Percentiles rank a stretch among this genome's conserved stretches.
Evolutionary conservation across 495 filamentous ascomycete genomes (phyloP).

Genomic region (Penicillium paxilli): DNA sequence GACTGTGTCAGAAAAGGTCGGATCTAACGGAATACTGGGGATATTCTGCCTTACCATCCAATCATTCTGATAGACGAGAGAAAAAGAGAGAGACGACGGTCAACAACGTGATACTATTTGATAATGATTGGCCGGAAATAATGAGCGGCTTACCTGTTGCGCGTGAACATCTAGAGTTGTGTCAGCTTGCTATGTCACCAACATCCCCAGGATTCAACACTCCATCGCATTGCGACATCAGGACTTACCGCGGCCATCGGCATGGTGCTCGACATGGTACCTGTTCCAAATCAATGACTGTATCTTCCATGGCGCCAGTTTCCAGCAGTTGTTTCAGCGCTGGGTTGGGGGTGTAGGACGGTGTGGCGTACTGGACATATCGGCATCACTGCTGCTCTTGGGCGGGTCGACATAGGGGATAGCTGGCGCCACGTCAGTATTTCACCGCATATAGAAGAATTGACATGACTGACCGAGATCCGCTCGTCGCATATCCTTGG

Average conservation of each 20-base stretch:
- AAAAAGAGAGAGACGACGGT: slow-evolving; percentile 9
- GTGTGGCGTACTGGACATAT: slow-evolving; percentile 50
- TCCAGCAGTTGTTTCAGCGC: neutral
- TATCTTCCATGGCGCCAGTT: neutral
- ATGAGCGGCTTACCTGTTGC: slow-evolving; percentile 66
- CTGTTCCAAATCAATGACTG: slow-evolving; percentile 29
- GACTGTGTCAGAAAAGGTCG: slow-evolving; percentile 6
- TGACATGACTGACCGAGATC: slow-evolving; percentile 69
- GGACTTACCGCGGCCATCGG: slow-evolving; percentile 85
- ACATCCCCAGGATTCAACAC: neutral
- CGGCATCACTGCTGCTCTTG: slow-evolving; percentile 53
- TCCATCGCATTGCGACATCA: neutral
- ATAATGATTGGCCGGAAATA: neutral
- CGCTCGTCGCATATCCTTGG: slow-evolving; percentile 82
- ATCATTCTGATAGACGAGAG: slow-evolving; percentile 65
- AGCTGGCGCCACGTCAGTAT: slow-evolving; percentile 37
- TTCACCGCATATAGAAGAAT: neutral
- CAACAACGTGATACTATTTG: slow-evolving; percentile 1
- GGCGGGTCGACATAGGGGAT: slow-evolving; percentile 63
- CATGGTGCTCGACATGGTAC: slow-evolving; percentile 77
- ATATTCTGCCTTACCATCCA: slow-evolving; percentile 62
- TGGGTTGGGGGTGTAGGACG: neutral
- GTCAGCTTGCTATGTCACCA: slow-evolving; percentile 17
- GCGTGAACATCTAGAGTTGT: slow-evolving; percentile 71
- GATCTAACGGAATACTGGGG: neutral